A percentile compares a stretch with the other conserved stretches of the same genome.
Conservation (phyloP, 2,329 filamentous ascomycete species). For the Claviceps sp. region DNA sequence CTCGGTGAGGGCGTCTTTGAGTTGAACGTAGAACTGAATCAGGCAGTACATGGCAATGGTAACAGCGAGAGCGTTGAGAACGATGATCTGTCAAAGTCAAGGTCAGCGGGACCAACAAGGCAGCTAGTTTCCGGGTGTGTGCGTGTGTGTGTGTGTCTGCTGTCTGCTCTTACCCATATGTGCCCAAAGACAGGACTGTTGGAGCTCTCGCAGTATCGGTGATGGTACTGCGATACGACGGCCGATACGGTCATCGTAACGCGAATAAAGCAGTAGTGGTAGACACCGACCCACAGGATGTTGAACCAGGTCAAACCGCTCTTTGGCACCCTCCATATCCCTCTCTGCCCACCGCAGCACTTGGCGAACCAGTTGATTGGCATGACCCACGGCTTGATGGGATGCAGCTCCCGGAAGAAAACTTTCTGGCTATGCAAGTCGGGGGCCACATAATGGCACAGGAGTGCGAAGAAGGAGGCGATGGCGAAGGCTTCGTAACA, state of each 20-base stretch:
- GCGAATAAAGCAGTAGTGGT: constrained; percentile 75
- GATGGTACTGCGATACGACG: constrained; percentile 55
- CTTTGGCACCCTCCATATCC: constrained; percentile 58
- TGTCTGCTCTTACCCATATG: constrained; percentile 50
- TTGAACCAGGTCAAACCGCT: constrained; percentile 89
- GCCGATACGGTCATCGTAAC: constrained; percentile 69
- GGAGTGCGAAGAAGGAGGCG: constrained; percentile 69
- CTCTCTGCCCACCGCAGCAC: constrained; percentile 55
- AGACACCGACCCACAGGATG: constrained; percentile 68
- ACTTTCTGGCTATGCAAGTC: constrained; percentile 69
- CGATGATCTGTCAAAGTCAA: constrained; percentile 34
- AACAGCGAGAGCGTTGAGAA: constrained; percentile 58
- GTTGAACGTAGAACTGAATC: constrained; percentile 74
- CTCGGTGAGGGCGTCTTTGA: constrained; percentile 52
- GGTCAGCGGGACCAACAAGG: constrained; percentile 5
- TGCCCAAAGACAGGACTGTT: constrained; percentile 69
- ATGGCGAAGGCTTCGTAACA: constrained; percentile 87
- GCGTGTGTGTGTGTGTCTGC: no score
- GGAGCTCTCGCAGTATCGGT: constrained; percentile 65
- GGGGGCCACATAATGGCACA: constrained; percentile 70
- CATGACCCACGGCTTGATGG: constrained; percentile 59
- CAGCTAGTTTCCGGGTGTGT: no score
- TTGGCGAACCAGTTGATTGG: constrained; percentile 57
- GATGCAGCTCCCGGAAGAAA: constrained; percentile 58
- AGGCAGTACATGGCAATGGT: constrained; percentile 80